phyloP scores from a whole-genome alignment of 768 basidiomycete genomes.

The Xerocomellus intermedius region DNA sequence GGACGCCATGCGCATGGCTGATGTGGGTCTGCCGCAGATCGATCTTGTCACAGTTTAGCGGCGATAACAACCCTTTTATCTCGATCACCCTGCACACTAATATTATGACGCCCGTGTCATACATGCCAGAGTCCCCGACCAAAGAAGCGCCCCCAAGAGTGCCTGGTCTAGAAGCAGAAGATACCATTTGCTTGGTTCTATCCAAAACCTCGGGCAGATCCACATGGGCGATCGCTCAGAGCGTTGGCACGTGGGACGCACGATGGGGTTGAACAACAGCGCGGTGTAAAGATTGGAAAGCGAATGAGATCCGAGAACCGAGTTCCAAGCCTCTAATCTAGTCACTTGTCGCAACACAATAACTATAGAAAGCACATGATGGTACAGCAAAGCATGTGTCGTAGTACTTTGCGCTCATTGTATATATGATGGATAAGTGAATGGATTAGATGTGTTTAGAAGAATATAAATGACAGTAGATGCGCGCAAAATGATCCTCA shows the following conservation, averaged over 20 bases:
- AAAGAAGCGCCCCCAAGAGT: constrained; percentile 38
- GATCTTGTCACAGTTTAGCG: neutral
- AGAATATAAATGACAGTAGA: constrained; percentile 25
- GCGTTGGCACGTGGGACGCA: constrained; percentile 40
- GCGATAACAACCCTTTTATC: constrained; percentile 15
- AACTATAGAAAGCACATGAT: constrained; percentile 35
- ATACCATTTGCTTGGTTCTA: constrained; percentile 49
- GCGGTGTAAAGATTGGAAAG: constrained; percentile 39
- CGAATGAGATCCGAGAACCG: constrained; percentile 29
- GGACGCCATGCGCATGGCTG: neutral
- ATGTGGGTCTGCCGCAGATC: constrained; percentile 4
- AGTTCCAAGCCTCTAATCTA: constrained; percentile 30
- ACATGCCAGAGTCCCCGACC: constrained; percentile 35
- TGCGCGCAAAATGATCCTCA: constrained; percentile 10
- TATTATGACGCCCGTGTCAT: constrained; percentile 49
- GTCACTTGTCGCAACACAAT: constrained; percentile 28
- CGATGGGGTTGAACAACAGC: constrained; percentile 41
- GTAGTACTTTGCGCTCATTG: constrained; percentile 25
- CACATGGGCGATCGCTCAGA: constrained; percentile 48
- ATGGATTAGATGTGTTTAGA: constrained; percentile 32
- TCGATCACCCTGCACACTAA: constrained; percentile 35
- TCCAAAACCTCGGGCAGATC: constrained; percentile 8
- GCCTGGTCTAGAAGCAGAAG: constrained; percentile 51
- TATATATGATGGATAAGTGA: constrained; percentile 39
- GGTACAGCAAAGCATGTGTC: constrained; percentile 31